phyloP scores from a whole-genome alignment of 345 rosid genomes.

The Euphorbia lathyris region DNA sequence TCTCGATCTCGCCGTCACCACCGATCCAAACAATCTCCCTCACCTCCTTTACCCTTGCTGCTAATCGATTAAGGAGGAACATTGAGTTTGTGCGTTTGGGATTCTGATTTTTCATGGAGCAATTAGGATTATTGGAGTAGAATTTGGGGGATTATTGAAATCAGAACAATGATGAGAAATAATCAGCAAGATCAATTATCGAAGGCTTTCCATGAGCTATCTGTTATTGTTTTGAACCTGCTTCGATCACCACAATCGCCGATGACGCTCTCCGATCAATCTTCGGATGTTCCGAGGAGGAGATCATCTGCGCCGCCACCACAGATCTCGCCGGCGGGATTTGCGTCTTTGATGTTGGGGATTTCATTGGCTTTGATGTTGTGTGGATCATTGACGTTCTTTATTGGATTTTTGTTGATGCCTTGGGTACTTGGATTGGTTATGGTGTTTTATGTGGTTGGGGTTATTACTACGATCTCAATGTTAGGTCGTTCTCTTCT shows the following conservation, averaged over 20 bases:
- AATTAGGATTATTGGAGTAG: background rate
- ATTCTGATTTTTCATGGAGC: too few relatives aligned
- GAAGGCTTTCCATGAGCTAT: conserved; percentile 58
- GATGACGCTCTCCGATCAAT: conserved; percentile 35
- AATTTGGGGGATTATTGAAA: background rate
- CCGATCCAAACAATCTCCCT: too few relatives aligned
- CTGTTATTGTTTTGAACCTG: conserved; percentile 54
- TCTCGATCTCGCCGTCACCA: too few relatives aligned
- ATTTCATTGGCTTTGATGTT: conserved; percentile 75
- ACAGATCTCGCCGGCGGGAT: conserved; percentile 80
- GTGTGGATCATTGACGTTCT: conserved; percentile 91
- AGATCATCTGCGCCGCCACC: conserved; percentile 27
- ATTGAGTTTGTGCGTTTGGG: too few relatives aligned
- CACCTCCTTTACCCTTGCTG: too few relatives aligned
- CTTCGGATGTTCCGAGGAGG: conserved; percentile 19
- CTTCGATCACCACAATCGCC: conserved; percentile 68
- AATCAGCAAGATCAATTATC: conserved; percentile 55
- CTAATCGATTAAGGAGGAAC: too few relatives aligned
- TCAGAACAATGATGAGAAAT: conserved; percentile 46
- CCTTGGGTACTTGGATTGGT: conserved; percentile 88
- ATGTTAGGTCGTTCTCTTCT: conserved; percentile 59
- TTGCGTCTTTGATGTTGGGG: conserved; percentile 80
- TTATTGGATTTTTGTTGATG: conserved; percentile 86
- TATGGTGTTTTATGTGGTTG: conserved; percentile 71
- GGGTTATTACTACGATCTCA: conserved; percentile 67